Conservation (phyloP, 371 early-diverging fungal genomes). For the Mucor irregularis region DNA sequence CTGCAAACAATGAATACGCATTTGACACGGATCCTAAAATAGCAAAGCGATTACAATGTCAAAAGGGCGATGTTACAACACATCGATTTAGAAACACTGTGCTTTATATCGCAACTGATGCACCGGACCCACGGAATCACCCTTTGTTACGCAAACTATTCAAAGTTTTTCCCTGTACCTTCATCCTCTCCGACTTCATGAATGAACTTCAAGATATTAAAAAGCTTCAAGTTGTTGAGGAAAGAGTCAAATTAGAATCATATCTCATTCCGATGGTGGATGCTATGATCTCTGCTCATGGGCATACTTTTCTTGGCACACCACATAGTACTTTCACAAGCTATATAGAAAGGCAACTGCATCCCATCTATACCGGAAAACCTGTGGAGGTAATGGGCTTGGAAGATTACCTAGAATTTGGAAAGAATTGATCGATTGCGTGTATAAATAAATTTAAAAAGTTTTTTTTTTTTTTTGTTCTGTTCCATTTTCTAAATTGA, state of each 20-base stretch:
- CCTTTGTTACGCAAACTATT: slow-evolving; percentile 58
- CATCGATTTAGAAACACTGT: slow-evolving; percentile 30
- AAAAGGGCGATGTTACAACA: slow-evolving; percentile 12
- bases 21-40: slow-evolving; percentile 7
- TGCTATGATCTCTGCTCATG: slow-evolving; percentile 64
- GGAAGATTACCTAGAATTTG: slow-evolving; percentile 11
- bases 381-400: slow-evolving; percentile 19
- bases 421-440: background rate
- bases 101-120: slow-evolving; percentile 65
- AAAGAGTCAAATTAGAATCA: slow-evolving; percentile 53
- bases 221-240: slow-evolving; percentile 45
- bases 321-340: slow-evolving; percentile 60
- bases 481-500: too few relatives aligned
- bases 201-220: slow-evolving; percentile 46
- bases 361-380: slow-evolving; percentile 46
- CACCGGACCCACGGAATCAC: slow-evolving; percentile 53
- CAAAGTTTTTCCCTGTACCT: slow-evolving; percentile 61
- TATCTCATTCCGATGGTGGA: slow-evolving; percentile 68
- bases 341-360: slow-evolving; percentile 57
- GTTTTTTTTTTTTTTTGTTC: too few relatives aligned
- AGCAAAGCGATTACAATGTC: slow-evolving; percentile 9
- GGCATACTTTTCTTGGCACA: slow-evolving; percentile 57
- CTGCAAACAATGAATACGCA: background rate
- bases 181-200: slow-evolving; percentile 56
- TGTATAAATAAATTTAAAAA: too few relatives aligned